Evolutionary conservation across 106 monocot species (phyloP), one percentile per base, ranked within the genome.

Genomic region (Dendrobium huoshanense): DNA sequence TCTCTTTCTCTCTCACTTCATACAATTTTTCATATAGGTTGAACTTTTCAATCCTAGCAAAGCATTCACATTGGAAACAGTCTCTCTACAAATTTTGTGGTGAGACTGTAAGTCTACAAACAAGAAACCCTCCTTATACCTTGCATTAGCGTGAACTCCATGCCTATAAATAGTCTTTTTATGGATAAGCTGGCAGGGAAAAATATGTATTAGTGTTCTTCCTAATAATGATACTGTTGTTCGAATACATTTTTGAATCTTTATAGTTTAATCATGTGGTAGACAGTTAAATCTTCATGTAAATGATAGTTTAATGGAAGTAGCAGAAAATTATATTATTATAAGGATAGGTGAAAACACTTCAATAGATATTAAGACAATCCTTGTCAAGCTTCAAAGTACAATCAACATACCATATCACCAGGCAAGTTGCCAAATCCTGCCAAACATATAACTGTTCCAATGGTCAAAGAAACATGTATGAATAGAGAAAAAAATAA

Each of bases 361-460:
- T 20, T 20, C 4, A 58, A 16, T 37, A 48, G 48, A 51, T 51
- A 65, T 65, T 24, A 22, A 37, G 37, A 70, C 19, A 70, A 33
- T 70, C 33, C 15, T 70, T 16, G 37, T 4, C 70, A 70, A 33
- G 33, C 73, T 7, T 40, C 51, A 73, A 77, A 20, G 41, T 22
- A 31, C 43, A 73, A 59, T 33, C 2, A 20, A 82, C 87, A 65
- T 86, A 98, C 98, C 98, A 98, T 92, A 77, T 98, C 88, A 80
- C 95, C 98, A 75, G 98, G 91, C 55, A 98, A 92, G 83, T 98
- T 98, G 31, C 98, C 98, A 82, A 95, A 98, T 29, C 98, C 98
- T 33, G 98, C 98, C 81, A 89, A 75, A 87, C 86, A 92, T 29
- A 98, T 41, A 86, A 89, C 85, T 95, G 84, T 78, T 78, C 55